Base-by-base conservation (phyloP, 2,329 filamentous ascomycete genomes). In the Rhexocercosporidium sp. region DNA sequence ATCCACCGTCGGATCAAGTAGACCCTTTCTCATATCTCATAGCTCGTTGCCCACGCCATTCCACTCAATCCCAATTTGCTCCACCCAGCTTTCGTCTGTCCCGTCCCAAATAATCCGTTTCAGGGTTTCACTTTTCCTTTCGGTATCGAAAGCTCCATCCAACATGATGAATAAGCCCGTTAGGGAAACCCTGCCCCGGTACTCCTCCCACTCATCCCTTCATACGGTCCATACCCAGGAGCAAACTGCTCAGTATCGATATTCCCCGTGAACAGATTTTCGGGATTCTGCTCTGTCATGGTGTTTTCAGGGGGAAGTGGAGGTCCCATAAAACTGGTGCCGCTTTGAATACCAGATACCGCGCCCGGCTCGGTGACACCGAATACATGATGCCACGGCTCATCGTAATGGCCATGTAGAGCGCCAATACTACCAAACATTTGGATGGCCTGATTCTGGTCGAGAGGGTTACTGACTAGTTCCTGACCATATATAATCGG, bases 351-450 rank as follows among this genome's bases (percentile, higher is more conserved):
- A 16, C 25, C 51, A 18, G 29, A 31, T 8, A 9, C 34, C 14
- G 6, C 22, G 8, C 61, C 49, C 11, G 37, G 12, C 3, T 0
- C 37, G 20, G 27, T 31, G 16, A 31, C 31, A 53, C 16, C 16
- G 56, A 68, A 66, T 34, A 66, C 46, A 57, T 66, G 70, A 22
- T 62, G 37, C 72, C 72, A 74, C 6, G 67, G 66, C 2, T 74
- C 72, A 65, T 74, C 72, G 60, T 70, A 73, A 25, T 66, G 66
- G 0, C 72, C 72, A 67, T 73, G 72, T n/a, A 72, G 22, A 16
- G 34, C 29, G 1, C 70, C 68, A 6, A 73, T 71, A 5, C 29
- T 66, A 3, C 66, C 65, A 34, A 73, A 73, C 8, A 65, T 41
- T 53, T 67, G 49, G 0, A 73, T 9, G 2, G 72, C 72, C 18